Conservation (phyloP, 1,139 yeast genomes). For the Blastobotrys serpentis region DNA sequence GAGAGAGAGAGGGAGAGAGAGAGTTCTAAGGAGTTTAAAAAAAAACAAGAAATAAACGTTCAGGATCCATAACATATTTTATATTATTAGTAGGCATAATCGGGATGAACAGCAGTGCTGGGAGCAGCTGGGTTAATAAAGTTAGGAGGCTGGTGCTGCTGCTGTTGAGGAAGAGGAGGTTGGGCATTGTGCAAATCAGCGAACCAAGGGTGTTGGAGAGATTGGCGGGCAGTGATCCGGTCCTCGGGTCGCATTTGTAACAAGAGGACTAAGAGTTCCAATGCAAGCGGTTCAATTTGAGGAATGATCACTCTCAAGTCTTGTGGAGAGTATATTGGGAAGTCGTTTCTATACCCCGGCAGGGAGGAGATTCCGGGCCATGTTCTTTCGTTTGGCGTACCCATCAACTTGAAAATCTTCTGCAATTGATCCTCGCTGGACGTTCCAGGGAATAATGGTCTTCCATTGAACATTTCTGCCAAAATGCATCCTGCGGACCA, state of each 20-base stretch:
- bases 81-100: conserved; percentile 1
- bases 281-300: conserved; percentile 71
- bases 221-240: conserved; percentile 87
- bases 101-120: background rate
- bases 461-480: conserved; percentile 98
- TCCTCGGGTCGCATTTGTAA: conserved; percentile 91
- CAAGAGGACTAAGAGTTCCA: conserved; percentile 72
- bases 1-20: no score
- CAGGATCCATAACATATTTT: background rate
- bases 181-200: conserved; percentile 53
- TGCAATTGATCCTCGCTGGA: conserved; percentile 92
- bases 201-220: conserved; percentile 94
- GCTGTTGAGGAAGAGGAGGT: conserved; percentile 1
- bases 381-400: conserved; percentile 91
- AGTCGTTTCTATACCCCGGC: conserved; percentile 80
- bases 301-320: conserved; percentile 79
- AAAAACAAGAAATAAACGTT: no score
- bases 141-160: background rate
- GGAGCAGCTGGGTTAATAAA: background rate
- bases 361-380: conserved; percentile 93
- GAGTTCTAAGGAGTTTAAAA: no score
- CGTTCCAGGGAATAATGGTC: conserved; percentile 93
- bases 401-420: conserved; percentile 88
- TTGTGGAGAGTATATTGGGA: conserved; percentile 78
- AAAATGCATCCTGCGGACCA: conserved; percentile 99